These are phyloP conservation scores for Juncus effusus DNA, from an alignment of 176 grass and related monocot genomes.

Conservation along the genomic window DNA sequence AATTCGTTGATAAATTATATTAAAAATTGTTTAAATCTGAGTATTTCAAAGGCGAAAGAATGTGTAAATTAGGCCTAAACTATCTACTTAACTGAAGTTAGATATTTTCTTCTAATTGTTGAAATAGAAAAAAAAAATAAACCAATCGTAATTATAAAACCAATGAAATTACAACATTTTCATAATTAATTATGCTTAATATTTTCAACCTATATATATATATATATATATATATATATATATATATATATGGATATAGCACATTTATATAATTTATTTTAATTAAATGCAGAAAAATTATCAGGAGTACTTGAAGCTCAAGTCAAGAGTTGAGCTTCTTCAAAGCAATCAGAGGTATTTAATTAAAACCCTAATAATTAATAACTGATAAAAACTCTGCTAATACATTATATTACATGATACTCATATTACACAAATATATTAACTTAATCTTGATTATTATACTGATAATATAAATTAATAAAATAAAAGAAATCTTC, in stretches of 20 bases:
- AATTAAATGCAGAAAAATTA: slow-evolving; percentile 55
- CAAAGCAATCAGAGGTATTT: slow-evolving; percentile 77
- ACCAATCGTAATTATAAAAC: neutral
- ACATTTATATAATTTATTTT: slow-evolving; percentile 6
- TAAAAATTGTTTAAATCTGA: no score
- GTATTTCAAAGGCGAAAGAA: no score
- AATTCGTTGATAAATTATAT: neutral
- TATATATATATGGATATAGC: neutral
- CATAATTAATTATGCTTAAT: no score
- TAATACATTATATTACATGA: slow-evolving; percentile 5
- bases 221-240: no score
- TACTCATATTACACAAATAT: neutral
- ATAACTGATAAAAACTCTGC: neutral
- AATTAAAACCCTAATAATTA: neutral
- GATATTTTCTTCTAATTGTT: no score
- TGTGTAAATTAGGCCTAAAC: no score
- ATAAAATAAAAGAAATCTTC: slow-evolving; percentile 51
- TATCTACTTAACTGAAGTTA: no score
- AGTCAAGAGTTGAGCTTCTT: slow-evolving; percentile 66
- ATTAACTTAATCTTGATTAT: neutral
- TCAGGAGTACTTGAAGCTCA: slow-evolving; percentile 83
- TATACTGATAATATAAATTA: slow-evolving; percentile 9
- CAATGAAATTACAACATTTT: neutral
- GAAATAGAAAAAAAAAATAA: neutral
- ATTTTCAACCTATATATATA: no score